Base-by-base conservation (phyloP, 1,284 basidiomycete species). In the Polyporus tsugae region DNA sequence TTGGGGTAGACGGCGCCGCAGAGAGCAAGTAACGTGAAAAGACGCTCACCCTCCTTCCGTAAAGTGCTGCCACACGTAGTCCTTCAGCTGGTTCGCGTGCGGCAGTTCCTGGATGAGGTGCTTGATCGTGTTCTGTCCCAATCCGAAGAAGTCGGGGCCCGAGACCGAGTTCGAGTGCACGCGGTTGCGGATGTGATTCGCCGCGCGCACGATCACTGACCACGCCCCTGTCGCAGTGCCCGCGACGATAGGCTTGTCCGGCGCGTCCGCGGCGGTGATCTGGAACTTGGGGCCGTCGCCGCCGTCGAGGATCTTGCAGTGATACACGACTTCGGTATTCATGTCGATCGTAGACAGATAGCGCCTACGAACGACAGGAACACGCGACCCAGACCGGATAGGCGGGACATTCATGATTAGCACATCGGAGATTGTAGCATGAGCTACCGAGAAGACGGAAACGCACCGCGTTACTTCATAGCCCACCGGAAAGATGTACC, bases 181-280 rank as follows among this genome's bases (percentile, higher is more conserved):
- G 29, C 91, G 84, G 76, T 91, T 89, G 61, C 92, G 87, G 69
- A 94, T 88, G 55, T 86, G 84, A 75, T 94, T 94, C 0, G 93
- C 93, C 57, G 90, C 87, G 74, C 90, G 91, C 62, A 95, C 91
- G 71, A 94, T 91, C 73, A 84, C 88, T 1, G 91, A 89, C 93
- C 93, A 94, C 60, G 92, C 92, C 41, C 92, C 93, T 0, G 93
- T 94, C 49, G 92, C 92, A 0, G 93, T 94, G n/a, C 91, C 90
- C 3, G 92, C 91, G 61, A 91, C 88, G 74, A 94, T 86, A 44
- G 91, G 86, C 62, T 87, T 86, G 71, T 89, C 88, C 4, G 88
- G 86, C 41, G 83, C 82, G 76, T 94, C 92, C 2, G 86, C 85
- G 11, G 91, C 89, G 63, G 91, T 85, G 72, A 94, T 92, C 77